Evolutionary conservation across 257 asterid genomes (phyloP).

Genomic region (Solanum piurae): DNA sequence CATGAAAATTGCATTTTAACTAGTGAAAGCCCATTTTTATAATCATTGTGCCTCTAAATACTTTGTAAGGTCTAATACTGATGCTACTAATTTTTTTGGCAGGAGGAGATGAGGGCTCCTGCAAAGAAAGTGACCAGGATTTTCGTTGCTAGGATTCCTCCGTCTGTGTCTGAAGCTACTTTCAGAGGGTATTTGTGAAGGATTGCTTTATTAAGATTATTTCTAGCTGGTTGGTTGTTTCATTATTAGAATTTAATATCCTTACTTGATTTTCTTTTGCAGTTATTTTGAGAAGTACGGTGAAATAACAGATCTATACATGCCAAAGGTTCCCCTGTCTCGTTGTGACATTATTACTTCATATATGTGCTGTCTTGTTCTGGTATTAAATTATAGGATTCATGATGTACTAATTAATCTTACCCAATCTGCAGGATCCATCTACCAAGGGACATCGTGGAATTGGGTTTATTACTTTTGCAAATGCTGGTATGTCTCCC

Average conservation of each 20-base stretch:
- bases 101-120: slow-evolving; percentile 97
- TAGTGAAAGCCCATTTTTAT: not conserved
- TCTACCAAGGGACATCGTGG: slow-evolving; percentile 92
- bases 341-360: not conserved
- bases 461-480: slow-evolving; percentile 89
- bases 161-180: slow-evolving; percentile 75
- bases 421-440: slow-evolving; percentile 55
- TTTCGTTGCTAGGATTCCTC: slow-evolving; percentile 89
- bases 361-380: not conserved
- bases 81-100: not conserved
- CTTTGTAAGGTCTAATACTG: not conserved
- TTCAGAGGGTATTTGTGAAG: slow-evolving; percentile 60
- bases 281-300: slow-evolving; percentile 94
- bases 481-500: slow-evolving; percentile 51
- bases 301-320: slow-evolving; percentile 80
- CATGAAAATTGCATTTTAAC: not conserved
- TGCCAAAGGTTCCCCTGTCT: slow-evolving; percentile 77
- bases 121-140: slow-evolving; percentile 89
- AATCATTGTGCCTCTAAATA: not conserved
- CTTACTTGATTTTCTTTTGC: slow-evolving; percentile 16
- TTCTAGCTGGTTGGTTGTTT: not conserved
- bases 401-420: not conserved
- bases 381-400: not conserved
- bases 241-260: not conserved
- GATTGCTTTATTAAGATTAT: not conserved